Base-by-base conservation (phyloP, 345 rosid genomes). In the Salix purpurea region DNA sequence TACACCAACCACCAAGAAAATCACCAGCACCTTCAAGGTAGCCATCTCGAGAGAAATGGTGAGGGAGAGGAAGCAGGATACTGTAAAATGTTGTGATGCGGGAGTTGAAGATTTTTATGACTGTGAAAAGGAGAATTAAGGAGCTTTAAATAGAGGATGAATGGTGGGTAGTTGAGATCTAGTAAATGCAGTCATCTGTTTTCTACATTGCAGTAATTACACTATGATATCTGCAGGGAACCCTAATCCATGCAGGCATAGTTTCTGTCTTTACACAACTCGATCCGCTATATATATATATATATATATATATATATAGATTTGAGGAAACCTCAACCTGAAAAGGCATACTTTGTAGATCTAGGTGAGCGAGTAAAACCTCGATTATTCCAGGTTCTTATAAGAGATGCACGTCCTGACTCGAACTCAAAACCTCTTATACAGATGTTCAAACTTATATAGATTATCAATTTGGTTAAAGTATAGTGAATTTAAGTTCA, bases 101-200 rank as follows among this genome's bases (percentile, higher is more conserved):
- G 37, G 65, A 42, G 75, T 15, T 61, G 76, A 39, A 39, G 68
- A 21, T 6, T 56, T 28, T 7, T 36, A 34, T n/a, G 67, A 60
- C 39, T 56, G 68, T 10, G 46, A 42, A 40, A 16, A 14, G 46
- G 11, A 21, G 67, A 44, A 34, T 34, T 34, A 34, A 61, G 16
- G 61, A 65, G 48, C 6, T 28, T 73, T 78, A 78, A 36, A 78
- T 67, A 78, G 69, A 52, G 44, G 24, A 19, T 28, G 66, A 4
- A 66, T 4, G 39, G 67, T 37, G 40, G 73, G 73, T 73, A 6
- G 81, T 72, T 78, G 77, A 58, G 67, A 21, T 40, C 67, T 24
- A 72, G 62, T 78, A 54, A 78, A 67, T 78, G 65, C 1, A 16
- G 18, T 73, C 81, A 78, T 23, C 73, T 13, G 74, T 60, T 78